These are phyloP conservation scores for Excoecaria agallocha DNA, from an alignment of 345 rosid genomes.

Conservation along the genomic window DNA sequence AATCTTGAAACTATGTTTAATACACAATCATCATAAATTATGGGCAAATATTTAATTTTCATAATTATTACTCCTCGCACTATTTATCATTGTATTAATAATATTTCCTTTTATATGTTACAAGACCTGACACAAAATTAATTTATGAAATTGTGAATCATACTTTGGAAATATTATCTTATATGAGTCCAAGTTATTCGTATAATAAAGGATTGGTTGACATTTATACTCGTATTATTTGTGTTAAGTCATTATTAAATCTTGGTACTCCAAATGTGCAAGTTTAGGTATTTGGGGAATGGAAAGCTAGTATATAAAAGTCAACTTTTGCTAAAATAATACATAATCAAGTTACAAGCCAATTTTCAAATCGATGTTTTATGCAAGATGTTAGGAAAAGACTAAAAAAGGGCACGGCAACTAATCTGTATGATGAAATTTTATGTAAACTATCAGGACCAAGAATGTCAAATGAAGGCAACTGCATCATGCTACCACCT, in stretches of 20 bases:
- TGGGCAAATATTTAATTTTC: too few species aligned
- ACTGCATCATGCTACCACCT: not conserved
- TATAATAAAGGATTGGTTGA: not conserved
- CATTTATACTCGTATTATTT: not conserved
- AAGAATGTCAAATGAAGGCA: not conserved
- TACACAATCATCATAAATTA: too few species aligned
- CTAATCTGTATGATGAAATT: not conserved
- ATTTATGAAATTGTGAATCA: not conserved
- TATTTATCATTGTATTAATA: not conserved
- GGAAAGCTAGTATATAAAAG: conserved; percentile 7
- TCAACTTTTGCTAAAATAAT: not conserved
- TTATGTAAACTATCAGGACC: not conserved
- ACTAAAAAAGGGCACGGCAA: not conserved
- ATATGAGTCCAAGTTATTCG: too few species aligned
- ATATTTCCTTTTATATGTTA: not conserved
- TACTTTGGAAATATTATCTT: not conserved
- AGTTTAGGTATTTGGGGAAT: conserved; percentile 10
- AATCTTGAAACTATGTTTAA: conserved; percentile 4
- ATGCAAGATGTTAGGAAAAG: not conserved
- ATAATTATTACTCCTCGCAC: too few species aligned
- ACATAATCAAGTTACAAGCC: not conserved
- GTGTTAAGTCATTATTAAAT: not conserved
- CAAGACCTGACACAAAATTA: conserved; percentile 1
- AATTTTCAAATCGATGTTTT: not conserved
- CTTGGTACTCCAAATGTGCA: not conserved